Evolutionary conservation across 169 alveolate species (phyloP).

Genomic region (Eimeria acervulina): DNA sequence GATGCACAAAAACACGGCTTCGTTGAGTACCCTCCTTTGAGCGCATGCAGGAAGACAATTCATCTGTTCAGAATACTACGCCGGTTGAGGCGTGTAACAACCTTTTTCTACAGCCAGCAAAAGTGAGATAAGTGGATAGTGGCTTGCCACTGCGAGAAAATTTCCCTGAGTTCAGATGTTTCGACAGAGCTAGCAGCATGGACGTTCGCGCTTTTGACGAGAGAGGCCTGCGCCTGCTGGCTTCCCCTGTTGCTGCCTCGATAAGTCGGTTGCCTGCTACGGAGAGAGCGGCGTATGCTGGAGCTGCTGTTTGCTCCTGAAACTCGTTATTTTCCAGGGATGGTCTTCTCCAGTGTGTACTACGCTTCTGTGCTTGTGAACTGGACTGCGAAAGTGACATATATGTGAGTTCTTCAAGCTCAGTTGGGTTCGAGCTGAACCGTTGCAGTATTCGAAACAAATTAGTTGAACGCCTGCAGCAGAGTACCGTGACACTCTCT

Average conservation of each 20-base stretch:
- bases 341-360: slow-evolving; percentile 44
- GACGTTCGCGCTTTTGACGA: slow-evolving; percentile 46
- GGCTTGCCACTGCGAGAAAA: slow-evolving; percentile 71
- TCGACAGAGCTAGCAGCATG: neutral
- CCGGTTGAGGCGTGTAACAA: neutral
- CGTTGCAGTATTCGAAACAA: slow-evolving; percentile 36
- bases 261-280: slow-evolving; percentile 17
- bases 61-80: neutral
- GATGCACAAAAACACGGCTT: neutral
- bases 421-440: slow-evolving; percentile 54
- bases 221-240: slow-evolving; percentile 71
- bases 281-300: slow-evolving; percentile 29
- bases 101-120: neutral
- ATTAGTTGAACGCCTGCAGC: slow-evolving; percentile 57
- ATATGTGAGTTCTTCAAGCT: slow-evolving; percentile 67
- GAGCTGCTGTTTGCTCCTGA: slow-evolving; percentile 23
- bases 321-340: neutral
- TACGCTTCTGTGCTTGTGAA: neutral
- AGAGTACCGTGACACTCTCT: neutral
- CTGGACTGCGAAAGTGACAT: neutral
- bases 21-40: neutral
- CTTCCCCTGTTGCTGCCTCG: slow-evolving; percentile 44
- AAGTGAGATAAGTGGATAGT: neutral
- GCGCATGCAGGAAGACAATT: neutral
- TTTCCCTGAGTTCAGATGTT: neutral